Base-by-base conservation (phyloP, 331 rosid species). In the Pyracantha coccinea region DNA sequence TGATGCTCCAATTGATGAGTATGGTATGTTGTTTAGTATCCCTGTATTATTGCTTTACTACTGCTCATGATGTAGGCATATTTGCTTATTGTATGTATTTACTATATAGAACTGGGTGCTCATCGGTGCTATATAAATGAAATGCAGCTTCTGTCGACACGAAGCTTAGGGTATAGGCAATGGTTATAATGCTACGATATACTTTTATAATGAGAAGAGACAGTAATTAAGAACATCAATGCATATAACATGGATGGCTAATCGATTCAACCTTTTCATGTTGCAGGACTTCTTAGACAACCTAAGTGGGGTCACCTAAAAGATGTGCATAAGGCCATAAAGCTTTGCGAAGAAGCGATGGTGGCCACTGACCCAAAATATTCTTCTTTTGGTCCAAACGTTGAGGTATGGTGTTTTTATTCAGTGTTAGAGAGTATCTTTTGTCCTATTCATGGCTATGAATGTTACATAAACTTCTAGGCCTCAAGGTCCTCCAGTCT, bases 241-340 rank as follows among this genome's bases (percentile, higher is more conserved):
- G 8, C 70, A 47, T 68, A 10, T 45, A 62, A 25, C 12, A 50
- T 15, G 27, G 21, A 32, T 19, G 60, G 50, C 50, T 66, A 28
- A 13, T 80, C 55, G 53, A 44, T 67, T 65, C 17, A 64, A 65
- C 38, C 10, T 78, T 7, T 71, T 57, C 77, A 31, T 78, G 8
- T 74, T 82, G 83, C 88, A 95, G 99, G 99, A 64, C 80, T 84
- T 83, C 55, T 90, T 45, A 90, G 94, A 72, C 99, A 94, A 69
- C 99, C 97, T 1, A 94, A 94, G 84, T 94, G 97, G 97, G 97
- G 97, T 31, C 99, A 94, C 88, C 91, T 94, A 64, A 92, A 79
- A 81, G 99, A 94, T 75, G 72, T 94, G 74, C 97, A 94, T 23
- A 86, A 88, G 84, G 93, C 94, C 82, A 79, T 94, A 75, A 92